phyloP scores from a whole-genome alignment of 306 rosid genomes.

The Dalbergia cochinchinensis region DNA sequence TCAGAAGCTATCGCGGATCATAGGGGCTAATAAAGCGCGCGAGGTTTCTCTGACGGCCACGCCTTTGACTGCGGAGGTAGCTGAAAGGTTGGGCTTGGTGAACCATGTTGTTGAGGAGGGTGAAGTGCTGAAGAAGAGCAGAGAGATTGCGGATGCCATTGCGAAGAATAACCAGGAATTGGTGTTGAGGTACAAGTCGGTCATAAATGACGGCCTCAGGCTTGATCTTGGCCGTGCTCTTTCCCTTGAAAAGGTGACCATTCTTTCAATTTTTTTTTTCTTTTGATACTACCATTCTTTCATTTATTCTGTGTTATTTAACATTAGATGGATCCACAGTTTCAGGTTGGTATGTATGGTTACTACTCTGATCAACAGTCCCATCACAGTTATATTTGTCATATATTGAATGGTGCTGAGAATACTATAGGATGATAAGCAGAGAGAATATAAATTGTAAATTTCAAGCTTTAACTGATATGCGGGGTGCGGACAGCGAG shows the following conservation, averaged over 20 bases:
- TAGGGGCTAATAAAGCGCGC: constrained; percentile 85
- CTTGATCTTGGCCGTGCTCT: constrained; percentile 80
- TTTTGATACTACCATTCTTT: not conserved
- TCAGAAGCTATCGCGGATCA: constrained; percentile 82
- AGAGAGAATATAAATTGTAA: too few species aligned
- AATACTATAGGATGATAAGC: not conserved
- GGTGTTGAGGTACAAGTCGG: constrained; percentile 85
- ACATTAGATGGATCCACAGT: not conserved
- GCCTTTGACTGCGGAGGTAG: constrained; percentile 82
- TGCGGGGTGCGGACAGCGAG: too few species aligned
- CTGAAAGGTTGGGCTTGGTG: constrained; percentile 81
- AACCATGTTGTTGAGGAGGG: constrained; percentile 83
- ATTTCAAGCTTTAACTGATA: too few species aligned
- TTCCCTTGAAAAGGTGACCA: constrained; percentile 77
- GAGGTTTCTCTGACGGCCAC: constrained; percentile 89
- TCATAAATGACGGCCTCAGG: constrained; percentile 87
- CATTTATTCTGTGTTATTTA: not conserved
- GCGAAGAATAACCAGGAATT: constrained; percentile 74
- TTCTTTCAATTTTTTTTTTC: not conserved
- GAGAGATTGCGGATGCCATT: constrained; percentile 73
- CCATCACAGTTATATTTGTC: not conserved
- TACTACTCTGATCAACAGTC: not conserved
- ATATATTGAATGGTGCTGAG: not conserved
- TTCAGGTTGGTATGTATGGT: not conserved
- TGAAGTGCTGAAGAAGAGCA: constrained; percentile 78